Evolutionary conservation across 148 eudicot genomes (phyloP).

Genomic region (Rhododendron simsii): DNA sequence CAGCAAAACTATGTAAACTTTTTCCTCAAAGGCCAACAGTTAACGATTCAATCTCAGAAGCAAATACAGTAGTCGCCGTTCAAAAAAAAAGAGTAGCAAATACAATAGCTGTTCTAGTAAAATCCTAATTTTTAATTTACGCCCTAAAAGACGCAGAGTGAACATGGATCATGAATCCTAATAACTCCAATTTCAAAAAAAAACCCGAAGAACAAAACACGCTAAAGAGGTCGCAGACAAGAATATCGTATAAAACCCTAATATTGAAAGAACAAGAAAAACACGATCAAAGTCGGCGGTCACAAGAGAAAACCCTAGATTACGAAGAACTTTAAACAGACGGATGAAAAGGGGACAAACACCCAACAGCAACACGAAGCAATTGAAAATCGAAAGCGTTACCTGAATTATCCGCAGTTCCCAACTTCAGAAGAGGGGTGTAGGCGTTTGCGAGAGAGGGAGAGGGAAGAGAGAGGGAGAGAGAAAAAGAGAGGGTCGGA

Average conservation of each 20-base stretch:
- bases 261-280: neutral
- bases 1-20: neutral
- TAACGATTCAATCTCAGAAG: neutral
- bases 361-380: neutral
- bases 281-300: neutral
- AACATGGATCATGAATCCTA: neutral
- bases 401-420: neutral
- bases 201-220: neutral
- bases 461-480: neutral
- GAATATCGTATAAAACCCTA: neutral
- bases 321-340: neutral
- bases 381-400: neutral
- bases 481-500: neutral
- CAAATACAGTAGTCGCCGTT: neutral
- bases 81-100: too few relatives aligned
- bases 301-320: neutral
- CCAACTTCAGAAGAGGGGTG: neutral
- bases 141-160: neutral
- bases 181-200: neutral
- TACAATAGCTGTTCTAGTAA: neutral
- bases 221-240: neutral
- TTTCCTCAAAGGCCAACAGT: neutral
- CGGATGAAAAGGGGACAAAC: neutral
- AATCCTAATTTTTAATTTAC: neutral
- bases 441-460: too few relatives aligned